phyloP scores from a whole-genome alignment of 495 filamentous ascomycete species.

The Elasticomyces elasticus region DNA sequence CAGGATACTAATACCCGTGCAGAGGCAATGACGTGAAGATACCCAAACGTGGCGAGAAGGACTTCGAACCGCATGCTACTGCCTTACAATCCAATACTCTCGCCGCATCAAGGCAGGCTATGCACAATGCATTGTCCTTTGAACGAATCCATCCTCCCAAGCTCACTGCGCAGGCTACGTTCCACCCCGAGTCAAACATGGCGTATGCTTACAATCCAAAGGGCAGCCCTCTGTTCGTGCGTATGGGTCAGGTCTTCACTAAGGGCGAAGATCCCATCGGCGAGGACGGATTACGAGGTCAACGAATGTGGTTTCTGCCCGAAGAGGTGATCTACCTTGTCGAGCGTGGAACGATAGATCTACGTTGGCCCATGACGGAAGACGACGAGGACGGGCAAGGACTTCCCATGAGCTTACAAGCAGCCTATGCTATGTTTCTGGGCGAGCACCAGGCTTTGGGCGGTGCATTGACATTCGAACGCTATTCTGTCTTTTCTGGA shows the following conservation, averaged over 20 bases:
- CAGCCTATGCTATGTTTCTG: conserved; percentile 72
- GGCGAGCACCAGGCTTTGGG: conserved; percentile 51
- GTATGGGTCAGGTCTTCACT: conserved; percentile 49
- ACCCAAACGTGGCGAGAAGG: conserved; percentile 81
- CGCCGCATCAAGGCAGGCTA: conserved; percentile 70
- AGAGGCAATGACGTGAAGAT: conserved; percentile 33
- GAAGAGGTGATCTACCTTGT: conserved; percentile 86
- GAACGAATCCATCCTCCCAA: conserved; percentile 55
- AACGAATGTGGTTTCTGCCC: conserved; percentile 65
- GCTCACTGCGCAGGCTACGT: conserved; percentile 45
- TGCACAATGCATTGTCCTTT: conserved; percentile 75
- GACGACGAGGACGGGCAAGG: conserved; percentile 41
- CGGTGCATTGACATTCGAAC: conserved; percentile 59
- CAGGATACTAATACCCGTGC: background rate
- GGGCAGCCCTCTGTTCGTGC: conserved; percentile 43
- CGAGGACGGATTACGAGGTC: conserved; percentile 5
- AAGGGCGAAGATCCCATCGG: conserved; percentile 20
- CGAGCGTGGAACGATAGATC: conserved; percentile 75
- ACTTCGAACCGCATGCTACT: conserved; percentile 90
- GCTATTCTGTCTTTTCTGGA: conserved; percentile 76
- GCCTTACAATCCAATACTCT: conserved; percentile 65
- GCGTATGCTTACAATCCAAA: conserved; percentile 39
- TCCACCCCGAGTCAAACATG: conserved; percentile 39
- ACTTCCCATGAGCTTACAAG: conserved; percentile 79
- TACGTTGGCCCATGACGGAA: conserved; percentile 57